Conservation (phyloP, 2,329 filamentous ascomycete genomes). For the Purpureocillium lavendulum region DNA sequence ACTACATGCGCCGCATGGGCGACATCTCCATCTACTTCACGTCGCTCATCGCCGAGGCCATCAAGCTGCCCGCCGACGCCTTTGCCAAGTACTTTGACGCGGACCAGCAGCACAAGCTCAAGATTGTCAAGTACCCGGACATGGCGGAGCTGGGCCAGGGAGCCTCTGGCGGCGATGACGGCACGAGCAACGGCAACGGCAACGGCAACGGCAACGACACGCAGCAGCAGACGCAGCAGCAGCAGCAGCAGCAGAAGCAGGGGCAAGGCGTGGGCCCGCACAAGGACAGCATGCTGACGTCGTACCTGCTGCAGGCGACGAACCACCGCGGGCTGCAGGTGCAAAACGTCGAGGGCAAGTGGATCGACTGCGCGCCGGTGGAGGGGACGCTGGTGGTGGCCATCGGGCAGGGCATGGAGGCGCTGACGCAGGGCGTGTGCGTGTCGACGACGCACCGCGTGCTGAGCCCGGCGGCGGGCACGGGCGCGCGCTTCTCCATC, state of each 20-base stretch:
- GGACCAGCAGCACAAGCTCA: slow-evolving; percentile 75
- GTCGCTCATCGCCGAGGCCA: slow-evolving; percentile 74
- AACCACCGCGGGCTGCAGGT: slow-evolving; percentile 72
- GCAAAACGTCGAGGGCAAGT: slow-evolving; percentile 68
- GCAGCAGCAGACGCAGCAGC: slow-evolving; percentile 11
- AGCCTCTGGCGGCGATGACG: too few relatives aligned
- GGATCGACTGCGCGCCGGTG: slow-evolving; percentile 76
- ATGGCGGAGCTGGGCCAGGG: slow-evolving; percentile 45
- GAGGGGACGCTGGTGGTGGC: slow-evolving; percentile 75
- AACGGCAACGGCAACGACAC: slow-evolving; percentile 24
- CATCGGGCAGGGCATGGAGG: slow-evolving; percentile 81
- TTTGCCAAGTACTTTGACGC: slow-evolving; percentile 74
- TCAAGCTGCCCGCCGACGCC: slow-evolving; percentile 58
- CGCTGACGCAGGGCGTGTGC: slow-evolving; percentile 75
- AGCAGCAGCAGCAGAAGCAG: slow-evolving; percentile 27
- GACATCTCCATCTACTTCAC: slow-evolving; percentile 66
- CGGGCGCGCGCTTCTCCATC: slow-evolving; percentile 67
- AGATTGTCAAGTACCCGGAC: slow-evolving; percentile 83
- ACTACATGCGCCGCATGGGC: slow-evolving; percentile 73
- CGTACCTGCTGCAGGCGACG: slow-evolving; percentile 73
- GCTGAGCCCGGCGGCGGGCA: slow-evolving; percentile 60
- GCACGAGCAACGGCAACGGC: slow-evolving; percentile 9
- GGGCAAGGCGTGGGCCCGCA: slow-evolving; percentile 66
- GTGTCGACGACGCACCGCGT: slow-evolving; percentile 77
- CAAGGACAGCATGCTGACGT: slow-evolving; percentile 78